These are phyloP conservation scores for Vairimorpha necatrix DNA, from an alignment of 371 early-diverging fungal species.

Conservation along the genomic window DNA sequence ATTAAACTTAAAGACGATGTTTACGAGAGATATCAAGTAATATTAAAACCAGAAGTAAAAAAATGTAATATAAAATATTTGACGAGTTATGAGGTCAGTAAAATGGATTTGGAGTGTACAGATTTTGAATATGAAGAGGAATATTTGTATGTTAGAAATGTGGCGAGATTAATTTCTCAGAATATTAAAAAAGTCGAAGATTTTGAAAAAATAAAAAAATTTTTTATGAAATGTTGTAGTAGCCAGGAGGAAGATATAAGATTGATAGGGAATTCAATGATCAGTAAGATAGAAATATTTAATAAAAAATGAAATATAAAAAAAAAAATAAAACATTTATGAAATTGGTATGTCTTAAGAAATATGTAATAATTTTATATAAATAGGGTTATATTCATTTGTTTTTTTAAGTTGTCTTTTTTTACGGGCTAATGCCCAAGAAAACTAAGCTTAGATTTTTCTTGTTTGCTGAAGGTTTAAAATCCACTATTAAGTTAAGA, in stretches of 20 bases:
- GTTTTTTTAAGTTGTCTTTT: no score
- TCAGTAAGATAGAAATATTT: background rate
- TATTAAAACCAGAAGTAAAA: background rate
- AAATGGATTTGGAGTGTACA: background rate
- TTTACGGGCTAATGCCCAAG: no score
- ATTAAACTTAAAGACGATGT: constrained; percentile 8
- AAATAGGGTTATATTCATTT: no score
- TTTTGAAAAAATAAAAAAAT: background rate
- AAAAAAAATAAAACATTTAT: no score
- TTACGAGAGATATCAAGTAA: background rate
- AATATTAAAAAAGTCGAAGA: background rate
- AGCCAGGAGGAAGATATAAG: constrained; percentile 5
- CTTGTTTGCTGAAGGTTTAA: no score
- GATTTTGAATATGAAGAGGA: background rate
- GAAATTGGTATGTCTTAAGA: no score
- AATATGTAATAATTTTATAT: no score
- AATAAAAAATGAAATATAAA: no score
- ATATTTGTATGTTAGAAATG: constrained; percentile 4
- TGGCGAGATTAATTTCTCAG: background rate
- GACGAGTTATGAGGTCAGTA: background rate
- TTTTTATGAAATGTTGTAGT: background rate
- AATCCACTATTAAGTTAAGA: no score
- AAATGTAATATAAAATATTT: constrained; percentile 12
- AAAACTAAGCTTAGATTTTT: no score
- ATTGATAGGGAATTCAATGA: constrained; percentile 5